Evolutionary conservation across 805 yeast species (phyloP).

Genomic region (Saccharomycopsis javanensis): DNA sequence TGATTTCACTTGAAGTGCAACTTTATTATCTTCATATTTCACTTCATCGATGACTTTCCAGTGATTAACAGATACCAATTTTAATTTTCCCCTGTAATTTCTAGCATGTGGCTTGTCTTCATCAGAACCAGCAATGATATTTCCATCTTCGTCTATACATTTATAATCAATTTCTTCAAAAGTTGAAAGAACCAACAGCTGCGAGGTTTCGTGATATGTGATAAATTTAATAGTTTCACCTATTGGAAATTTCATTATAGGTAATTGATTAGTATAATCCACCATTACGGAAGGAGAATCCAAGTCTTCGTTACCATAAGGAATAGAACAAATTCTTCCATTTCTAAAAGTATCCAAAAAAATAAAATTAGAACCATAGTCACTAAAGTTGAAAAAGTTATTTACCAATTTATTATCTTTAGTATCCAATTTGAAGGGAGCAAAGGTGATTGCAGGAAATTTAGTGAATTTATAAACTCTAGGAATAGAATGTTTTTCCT

Average conservation of each 20-base stretch:
- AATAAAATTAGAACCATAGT: conserved; percentile 37
- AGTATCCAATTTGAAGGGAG: conserved; percentile 33
- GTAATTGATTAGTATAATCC: conserved; percentile 51
- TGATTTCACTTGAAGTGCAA: conserved; percentile 47
- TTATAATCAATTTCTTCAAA: conserved; percentile 47
- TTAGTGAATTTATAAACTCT: conserved; percentile 58
- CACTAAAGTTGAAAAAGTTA: conserved; percentile 22
- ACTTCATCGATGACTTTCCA: conserved; percentile 71
- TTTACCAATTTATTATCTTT: conserved; percentile 23
- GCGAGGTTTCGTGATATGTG: conserved; percentile 57
- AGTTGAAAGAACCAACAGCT: conserved; percentile 55
- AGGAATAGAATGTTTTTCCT: conserved; percentile 53
- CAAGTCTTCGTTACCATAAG: conserved; percentile 18
- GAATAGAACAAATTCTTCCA: conserved; percentile 44
- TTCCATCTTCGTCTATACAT: conserved; percentile 68
- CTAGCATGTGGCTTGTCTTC: conserved; percentile 44
- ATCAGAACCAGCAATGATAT: conserved; percentile 44
- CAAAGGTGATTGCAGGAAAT: conserved; percentile 57
- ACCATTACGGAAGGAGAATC: conserved; percentile 5
- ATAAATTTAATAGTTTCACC: conserved; percentile 58
- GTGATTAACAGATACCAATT: conserved; percentile 59
- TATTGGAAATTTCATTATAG: conserved; percentile 41
- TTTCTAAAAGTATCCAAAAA: conserved; percentile 61
- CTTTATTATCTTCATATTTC: conserved; percentile 58
- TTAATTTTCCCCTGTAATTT: conserved; percentile 50